These are phyloP conservation scores for Vitis hybrid DNA, from an alignment of 177 flowering plant species.

Conservation along the genomic window DNA sequence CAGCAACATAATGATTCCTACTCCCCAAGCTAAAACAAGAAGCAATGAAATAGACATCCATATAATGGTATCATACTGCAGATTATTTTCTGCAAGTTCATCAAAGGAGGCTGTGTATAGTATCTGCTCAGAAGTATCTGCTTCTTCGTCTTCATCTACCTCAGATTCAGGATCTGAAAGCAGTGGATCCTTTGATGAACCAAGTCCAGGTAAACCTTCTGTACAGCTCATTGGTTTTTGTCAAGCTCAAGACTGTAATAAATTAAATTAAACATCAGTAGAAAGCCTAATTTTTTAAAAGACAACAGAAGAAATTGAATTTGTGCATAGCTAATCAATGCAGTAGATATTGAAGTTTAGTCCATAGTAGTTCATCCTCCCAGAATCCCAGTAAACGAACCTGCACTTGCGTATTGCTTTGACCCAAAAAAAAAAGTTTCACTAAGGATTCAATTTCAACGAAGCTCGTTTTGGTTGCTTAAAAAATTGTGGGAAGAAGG, in stretches of 20 bases:
- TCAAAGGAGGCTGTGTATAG: slow-evolving; percentile 67
- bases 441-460: too few relatives aligned
- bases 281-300: too few relatives aligned
- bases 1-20: slow-evolving; percentile 68
- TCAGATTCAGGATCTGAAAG: slow-evolving; percentile 47
- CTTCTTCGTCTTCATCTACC: slow-evolving; percentile 37
- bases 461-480: too few relatives aligned
- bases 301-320: too few relatives aligned
- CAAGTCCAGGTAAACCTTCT: slow-evolving; percentile 35
- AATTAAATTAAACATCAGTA: too few relatives aligned
- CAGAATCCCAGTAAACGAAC: too few relatives aligned
- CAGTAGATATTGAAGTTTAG: too few relatives aligned
- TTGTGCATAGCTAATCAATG: too few relatives aligned
- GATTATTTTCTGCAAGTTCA: slow-evolving; percentile 42
- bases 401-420: too few relatives aligned
- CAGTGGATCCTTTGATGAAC: slow-evolving; percentile 38
- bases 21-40: slow-evolving; percentile 81
- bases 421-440: too few relatives aligned
- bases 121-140: slow-evolving; percentile 35
- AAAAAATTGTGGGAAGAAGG: too few relatives aligned
- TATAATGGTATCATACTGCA: slow-evolving; percentile 63
- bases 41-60: slow-evolving; percentile 70
- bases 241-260: slow-evolving; percentile 1
- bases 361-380: too few relatives aligned
- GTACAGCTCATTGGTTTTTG: slow-evolving; percentile 56